Base-by-base conservation (phyloP, 805 yeast species). In the Ogataea degrootiae region DNA sequence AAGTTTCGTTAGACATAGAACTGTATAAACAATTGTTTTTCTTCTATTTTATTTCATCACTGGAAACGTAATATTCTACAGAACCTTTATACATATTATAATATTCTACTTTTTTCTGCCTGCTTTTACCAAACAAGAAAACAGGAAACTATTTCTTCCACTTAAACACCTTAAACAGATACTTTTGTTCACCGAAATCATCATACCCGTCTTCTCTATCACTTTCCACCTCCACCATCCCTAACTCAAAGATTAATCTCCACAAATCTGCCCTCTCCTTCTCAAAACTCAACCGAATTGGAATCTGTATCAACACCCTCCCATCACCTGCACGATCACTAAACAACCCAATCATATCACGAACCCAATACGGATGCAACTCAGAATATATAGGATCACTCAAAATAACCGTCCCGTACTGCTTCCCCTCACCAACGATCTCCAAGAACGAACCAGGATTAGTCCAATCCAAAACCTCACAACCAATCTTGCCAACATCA, bases 381-480 rank as follows among this genome's bases (percentile, higher is more conserved):
- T 83, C 69, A 0, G 96, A 86, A 63, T 94, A 92, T 2, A 92
- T 81, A 0, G 97, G 97, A 64, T 92, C 99, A 19, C 96, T 85
- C 4, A 89, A 66, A 0, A 94, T 69, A 4, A 92, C 71, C 0
- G 88, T 77, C 37, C 77, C 74, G 61, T 76, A 88, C 39, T 63
- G 11, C 51, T 50, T 5, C 36, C 46, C 29, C 41, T 49, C 4
- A 39, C 47, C 31, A 41, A 57, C 22, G 54, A 57, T 4, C 66
- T 59, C 17, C 49, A 45, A 23, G 52, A 62, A n/a, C 40, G 49
- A 11, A 34, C 54, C 26, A 0, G 94, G 90, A 31, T 78, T 59
- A 1, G 80, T 69, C 99, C 99, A 92, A 62, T 92, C 96, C 34
- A 94, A 66, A 2, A 76, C 83, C 33, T 68, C 72, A 47, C 51